Base-by-base conservation (phyloP, 176 grass and related monocot genomes). In the Carex myosuroides region DNA sequence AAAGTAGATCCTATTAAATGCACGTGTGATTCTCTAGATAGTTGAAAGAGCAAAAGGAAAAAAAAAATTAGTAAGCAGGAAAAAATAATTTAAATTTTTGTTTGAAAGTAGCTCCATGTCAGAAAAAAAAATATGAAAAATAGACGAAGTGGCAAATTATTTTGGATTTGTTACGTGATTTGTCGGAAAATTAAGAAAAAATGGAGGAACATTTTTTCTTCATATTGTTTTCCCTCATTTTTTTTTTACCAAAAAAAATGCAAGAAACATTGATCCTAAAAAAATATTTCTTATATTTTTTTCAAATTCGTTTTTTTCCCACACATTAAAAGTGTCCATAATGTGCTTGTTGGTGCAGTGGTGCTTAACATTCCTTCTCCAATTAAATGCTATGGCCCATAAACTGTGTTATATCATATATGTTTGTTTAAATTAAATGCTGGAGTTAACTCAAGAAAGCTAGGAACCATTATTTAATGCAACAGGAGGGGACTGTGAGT, bases 401-500 rank as follows among this genome's bases (percentile, higher is more conserved):
- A 26, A 52, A 1, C 70, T 52, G 44, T 22, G 20, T 30, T 26
- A 52, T 24, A 24, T 24, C 22, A 24, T 24, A 24, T 26, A 52
- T 74, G 70, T 74, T 74, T 74, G 42, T 24, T 48, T 26, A 74
- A 70, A 75, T 53, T 75, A 75, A 75, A 75, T 29, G 70, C 44
- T 52, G 0, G 13, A 75, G 21, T 52, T 52, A 75, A 22, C 41
- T 53, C 44, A 75, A 75, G 18, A 52, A 14, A 9, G 41, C 44
- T 53, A 74, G 1, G 70, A 74, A 18, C 39, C 70, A 4, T 24
- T 74, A 74, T 75, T 75, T 52, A 75, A 75, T 75, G 70, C 21
- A 26, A 13, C 70, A 53, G 46, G 20, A 53, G 9, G 17, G 70
- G 30, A 9, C 12, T 18, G 42, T 74, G 20, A 52, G 26, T 37